Conservation (phyloP, 805 yeast species). For the Torulaspora indica region DNA sequence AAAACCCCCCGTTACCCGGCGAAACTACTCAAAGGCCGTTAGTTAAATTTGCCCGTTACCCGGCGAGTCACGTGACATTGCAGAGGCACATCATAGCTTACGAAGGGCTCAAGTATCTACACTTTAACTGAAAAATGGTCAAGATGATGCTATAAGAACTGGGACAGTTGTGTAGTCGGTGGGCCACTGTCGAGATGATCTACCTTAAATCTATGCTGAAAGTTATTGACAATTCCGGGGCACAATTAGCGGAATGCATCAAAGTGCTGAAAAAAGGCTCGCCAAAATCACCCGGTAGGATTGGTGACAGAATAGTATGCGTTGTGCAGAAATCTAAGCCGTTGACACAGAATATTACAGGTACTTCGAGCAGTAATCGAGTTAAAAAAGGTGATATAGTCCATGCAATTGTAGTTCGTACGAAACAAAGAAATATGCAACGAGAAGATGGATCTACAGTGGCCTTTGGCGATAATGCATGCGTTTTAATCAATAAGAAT, state of each 20-base stretch:
- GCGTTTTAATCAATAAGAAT: slow-evolving; percentile 87
- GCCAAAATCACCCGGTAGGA: slow-evolving; percentile 73
- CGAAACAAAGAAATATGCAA: slow-evolving; percentile 64
- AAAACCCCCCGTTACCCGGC: too few relatives aligned
- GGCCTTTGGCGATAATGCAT: slow-evolving; percentile 92
- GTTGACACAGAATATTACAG: slow-evolving; percentile 61
- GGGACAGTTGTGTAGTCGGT: too few relatives aligned
- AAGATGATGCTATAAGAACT: too few relatives aligned
- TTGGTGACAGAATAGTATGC: slow-evolving; percentile 91
- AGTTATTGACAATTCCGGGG: slow-evolving; percentile 95
- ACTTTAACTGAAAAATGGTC: slow-evolving; percentile 1
- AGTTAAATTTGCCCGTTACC: too few relatives aligned
- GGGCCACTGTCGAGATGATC: slow-evolving; percentile 50
- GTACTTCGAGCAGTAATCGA: slow-evolving; percentile 67
- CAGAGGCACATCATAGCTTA: background rate
- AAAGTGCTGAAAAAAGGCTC: slow-evolving; percentile 81
- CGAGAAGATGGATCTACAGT: slow-evolving; percentile 85
- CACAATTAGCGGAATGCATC: slow-evolving; percentile 90
- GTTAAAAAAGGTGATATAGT: slow-evolving; percentile 94
- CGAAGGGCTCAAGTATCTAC: background rate
- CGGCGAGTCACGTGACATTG: too few relatives aligned
- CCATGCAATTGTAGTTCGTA: slow-evolving; percentile 92
- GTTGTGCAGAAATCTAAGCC: slow-evolving; percentile 92
- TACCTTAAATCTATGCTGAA: slow-evolving; percentile 82
- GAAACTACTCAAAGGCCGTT: too few relatives aligned